These are phyloP conservation scores for Cladosporium halotolerans DNA, from an alignment of 2,329 filamentous ascomycete genomes.

Conservation along the genomic window DNA sequence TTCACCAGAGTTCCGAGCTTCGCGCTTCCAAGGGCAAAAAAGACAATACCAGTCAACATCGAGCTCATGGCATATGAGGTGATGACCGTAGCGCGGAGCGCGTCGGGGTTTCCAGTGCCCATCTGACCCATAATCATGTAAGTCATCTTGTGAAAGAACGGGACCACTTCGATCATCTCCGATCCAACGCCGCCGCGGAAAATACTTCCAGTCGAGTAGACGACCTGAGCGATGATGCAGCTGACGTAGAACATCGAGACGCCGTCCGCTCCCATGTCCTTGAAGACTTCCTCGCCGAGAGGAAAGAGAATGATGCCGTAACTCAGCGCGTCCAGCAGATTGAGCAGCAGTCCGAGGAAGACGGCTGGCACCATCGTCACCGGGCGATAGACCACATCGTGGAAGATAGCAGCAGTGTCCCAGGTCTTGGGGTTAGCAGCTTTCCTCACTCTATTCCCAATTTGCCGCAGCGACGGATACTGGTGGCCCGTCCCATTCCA, in stretches of 20 bases:
- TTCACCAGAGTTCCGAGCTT: constrained; percentile 87
- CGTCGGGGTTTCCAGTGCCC: constrained; percentile 72
- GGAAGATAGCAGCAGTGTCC: constrained; percentile 61
- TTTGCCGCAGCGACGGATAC: constrained; percentile 21
- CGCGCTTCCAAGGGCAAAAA: constrained; percentile 84
- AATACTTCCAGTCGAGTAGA: constrained; percentile 80
- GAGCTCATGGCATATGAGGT: constrained; percentile 86
- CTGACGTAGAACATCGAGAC: constrained; percentile 99
- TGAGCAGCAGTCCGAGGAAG: constrained; percentile 79
- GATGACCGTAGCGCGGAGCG: constrained; percentile 90
- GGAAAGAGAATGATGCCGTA: constrained; percentile 92
- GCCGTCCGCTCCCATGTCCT: constrained; percentile 79
- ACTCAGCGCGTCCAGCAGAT: constrained; percentile 88
- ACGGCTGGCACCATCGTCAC: constrained; percentile 74
- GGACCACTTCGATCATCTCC: constrained; percentile 97
- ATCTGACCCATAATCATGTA: constrained; percentile 74
- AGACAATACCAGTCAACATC: constrained; percentile 82
- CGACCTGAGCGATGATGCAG: constrained; percentile 87
- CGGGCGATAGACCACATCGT: constrained; percentile 59
- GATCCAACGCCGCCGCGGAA: constrained; percentile 91
- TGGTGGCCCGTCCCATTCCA: constrained; percentile 27
- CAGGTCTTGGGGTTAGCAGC: constrained; percentile 62
- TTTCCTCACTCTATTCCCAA: constrained; percentile 17
- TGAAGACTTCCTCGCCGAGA: constrained; percentile 78
- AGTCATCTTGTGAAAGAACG: constrained; percentile 98